Evolutionary conservation across 148 eudicot species (phyloP), one percentile per base, ranked within the genome.

Genomic region (Amaranthus hypochondriacus): DNA sequence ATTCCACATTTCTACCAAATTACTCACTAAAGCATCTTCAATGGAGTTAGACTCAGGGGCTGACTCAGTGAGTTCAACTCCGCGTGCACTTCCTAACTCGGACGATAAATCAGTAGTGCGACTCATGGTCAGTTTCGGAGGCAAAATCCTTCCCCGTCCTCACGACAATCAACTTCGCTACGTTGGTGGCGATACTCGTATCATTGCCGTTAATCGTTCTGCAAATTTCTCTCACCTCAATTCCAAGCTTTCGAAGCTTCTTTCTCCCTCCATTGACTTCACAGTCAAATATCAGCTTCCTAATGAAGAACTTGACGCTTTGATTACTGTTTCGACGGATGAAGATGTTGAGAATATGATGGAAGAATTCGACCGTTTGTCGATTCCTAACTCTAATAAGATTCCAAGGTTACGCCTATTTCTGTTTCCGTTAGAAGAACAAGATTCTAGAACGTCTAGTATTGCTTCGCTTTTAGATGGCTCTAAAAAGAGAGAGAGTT

Each of bases 341-440:
- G 98, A 94, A 66, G 98, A 94, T 70, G 77, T 94, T 5, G 98
- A 94, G 72, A 94, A 89, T 69, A 94, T 94, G 98, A 87, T 94
- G 87, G 98, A 94, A 0, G 98, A 94, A 67, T 89, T 87, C 60
- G 98, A 94, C 46, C 83, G 98, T 1, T 62, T 74, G 12, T 7
- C 54, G 4, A 1, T 48, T 5, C 14, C 68, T 0, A 14, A 53
- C 6, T 6, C 59, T n/a, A 43, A 14, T 49, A 86, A 73, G 5
- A 65, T 77, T 11, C 79, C 90, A 12, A 77, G 98, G 14, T 86
- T 94, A 65, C 79, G 98, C 56, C 73, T 94, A 2, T 94, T 94
- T 58, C 76, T 94, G 5, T 94, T 94, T 64, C 72, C 87, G 76
- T 62, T 10, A 83, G 56, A 28, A 2, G 69, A 58, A 0, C 79